These are phyloP conservation scores for Pilasporangium apinafurcum DNA, from an alignment of 352 stramenopile species.

Conservation along the genomic window DNA sequence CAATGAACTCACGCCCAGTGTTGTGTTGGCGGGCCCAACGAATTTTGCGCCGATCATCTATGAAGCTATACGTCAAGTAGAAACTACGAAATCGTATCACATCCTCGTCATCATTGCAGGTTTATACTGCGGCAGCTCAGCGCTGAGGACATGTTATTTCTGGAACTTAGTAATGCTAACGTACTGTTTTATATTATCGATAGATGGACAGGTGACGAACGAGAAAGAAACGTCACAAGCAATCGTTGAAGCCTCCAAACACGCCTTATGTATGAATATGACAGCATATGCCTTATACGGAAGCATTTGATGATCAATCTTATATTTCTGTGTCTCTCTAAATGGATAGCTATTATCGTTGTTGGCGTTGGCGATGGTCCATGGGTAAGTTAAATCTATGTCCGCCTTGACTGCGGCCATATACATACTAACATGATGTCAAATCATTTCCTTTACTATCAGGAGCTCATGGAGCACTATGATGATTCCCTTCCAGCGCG, in stretches of 20 bases:
- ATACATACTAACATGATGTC: too few relatives aligned
- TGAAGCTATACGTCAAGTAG: constrained; percentile 51
- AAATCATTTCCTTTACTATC: too few relatives aligned
- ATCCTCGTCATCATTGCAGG: constrained; percentile 72
- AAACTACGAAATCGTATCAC: constrained; percentile 40
- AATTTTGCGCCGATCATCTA: constrained; percentile 82
- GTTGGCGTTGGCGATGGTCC: constrained; percentile 72
- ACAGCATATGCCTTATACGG: too few relatives aligned
- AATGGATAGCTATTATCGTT: constrained; percentile 55
- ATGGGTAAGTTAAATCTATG: constrained; percentile 41
- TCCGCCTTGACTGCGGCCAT: too few relatives aligned
- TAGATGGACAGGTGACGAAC: constrained; percentile 62
- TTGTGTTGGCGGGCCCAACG: constrained; percentile 51
- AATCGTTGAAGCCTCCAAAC: constrained; percentile 69
- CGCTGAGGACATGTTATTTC: background rate
- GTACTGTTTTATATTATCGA: background rate
- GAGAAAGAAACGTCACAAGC: constrained; percentile 55
- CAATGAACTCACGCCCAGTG: constrained; percentile 32
- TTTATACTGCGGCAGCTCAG: background rate
- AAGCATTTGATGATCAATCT: too few relatives aligned
- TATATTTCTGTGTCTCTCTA: background rate
- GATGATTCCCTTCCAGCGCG: constrained; percentile 44
- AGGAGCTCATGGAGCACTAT: constrained; percentile 65
- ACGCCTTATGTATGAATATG: constrained; percentile 66
- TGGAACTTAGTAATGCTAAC: background rate